Percentiles rank a stretch among this genome's conserved stretches.
These are phyloP conservation scores for Oenanthe javanica DNA, from an alignment of 140 eudicot species.

Conservation along the genomic window DNA sequence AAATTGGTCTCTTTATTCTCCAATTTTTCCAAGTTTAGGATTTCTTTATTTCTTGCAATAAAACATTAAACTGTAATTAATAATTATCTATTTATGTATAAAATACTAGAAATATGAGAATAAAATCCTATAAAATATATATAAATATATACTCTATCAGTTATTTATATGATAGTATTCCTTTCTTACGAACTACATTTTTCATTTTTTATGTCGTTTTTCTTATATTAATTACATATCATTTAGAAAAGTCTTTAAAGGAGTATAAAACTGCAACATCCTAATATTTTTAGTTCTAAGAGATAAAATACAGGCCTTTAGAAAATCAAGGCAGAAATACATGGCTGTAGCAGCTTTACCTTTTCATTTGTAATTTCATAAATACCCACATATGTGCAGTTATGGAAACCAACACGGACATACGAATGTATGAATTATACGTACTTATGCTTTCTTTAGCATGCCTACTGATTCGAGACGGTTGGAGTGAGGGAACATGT, in stretches of 20 bases:
- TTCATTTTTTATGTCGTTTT: background rate
- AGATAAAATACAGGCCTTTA: background rate
- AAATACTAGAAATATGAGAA: too few relatives aligned
- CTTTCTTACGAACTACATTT: background rate
- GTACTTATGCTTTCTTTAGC: background rate
- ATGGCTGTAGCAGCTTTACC: background rate
- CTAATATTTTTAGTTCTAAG: background rate
- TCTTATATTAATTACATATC: background rate
- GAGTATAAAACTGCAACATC: background rate
- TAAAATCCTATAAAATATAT: too few relatives aligned
- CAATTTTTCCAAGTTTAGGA: too few relatives aligned
- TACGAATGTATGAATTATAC: background rate
- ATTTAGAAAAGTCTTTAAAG: background rate
- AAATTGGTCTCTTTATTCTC: too few relatives aligned
- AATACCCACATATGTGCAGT: background rate
- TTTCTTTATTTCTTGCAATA: too few relatives aligned
- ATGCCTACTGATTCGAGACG: background rate
- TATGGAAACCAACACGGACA: background rate
- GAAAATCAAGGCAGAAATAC: background rate
- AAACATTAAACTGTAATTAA: too few relatives aligned
- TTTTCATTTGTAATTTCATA: background rate
- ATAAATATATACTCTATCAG: too few relatives aligned
- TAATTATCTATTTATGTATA: too few relatives aligned
- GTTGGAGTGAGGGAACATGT: background rate
- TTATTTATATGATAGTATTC: background rate